phyloP scores from a whole-genome alignment of 352 stramenopile genomes.

The Pseudoperonospora humuli region DNA sequence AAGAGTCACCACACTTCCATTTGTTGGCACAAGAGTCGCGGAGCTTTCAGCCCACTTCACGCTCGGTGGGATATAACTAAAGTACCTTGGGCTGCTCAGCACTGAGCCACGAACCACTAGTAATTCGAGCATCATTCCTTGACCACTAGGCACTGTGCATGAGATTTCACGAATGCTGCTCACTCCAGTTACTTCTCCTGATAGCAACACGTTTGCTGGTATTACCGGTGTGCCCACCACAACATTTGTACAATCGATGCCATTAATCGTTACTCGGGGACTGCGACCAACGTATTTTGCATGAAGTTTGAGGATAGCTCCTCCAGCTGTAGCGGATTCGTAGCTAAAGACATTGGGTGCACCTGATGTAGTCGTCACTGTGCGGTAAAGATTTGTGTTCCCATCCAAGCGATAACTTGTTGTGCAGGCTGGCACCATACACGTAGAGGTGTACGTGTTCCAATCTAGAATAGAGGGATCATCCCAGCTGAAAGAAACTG shows the following conservation, averaged over 20 bases:
- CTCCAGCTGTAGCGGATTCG: slow-evolving; percentile 33
- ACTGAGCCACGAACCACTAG: slow-evolving; percentile 28
- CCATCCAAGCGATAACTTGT: slow-evolving; percentile 43
- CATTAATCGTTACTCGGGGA: slow-evolving; percentile 28
- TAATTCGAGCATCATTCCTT: slow-evolving; percentile 36
- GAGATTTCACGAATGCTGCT: slow-evolving; percentile 31
- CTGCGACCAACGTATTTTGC: slow-evolving; percentile 47
- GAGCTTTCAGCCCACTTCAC: slow-evolving; percentile 31
- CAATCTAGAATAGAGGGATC: slow-evolving; percentile 49
- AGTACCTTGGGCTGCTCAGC: slow-evolving; percentile 32
- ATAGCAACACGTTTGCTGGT: slow-evolving; percentile 17
- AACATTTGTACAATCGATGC: slow-evolving; percentile 25
- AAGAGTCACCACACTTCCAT: slow-evolving; percentile 34
- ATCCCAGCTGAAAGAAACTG: slow-evolving; percentile 47
- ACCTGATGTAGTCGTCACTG: slow-evolving; percentile 12
- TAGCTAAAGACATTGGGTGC: slow-evolving; percentile 24
- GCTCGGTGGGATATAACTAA: slow-evolving; percentile 44
- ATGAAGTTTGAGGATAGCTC: slow-evolving; percentile 39
- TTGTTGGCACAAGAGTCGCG: slow-evolving; percentile 27
- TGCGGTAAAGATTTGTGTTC: slow-evolving; percentile 32
- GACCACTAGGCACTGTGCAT: slow-evolving; percentile 36
- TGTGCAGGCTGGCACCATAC: slow-evolving; percentile 33
- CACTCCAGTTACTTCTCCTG: slow-evolving; percentile 15
- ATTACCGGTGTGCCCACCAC: slow-evolving; percentile 16
- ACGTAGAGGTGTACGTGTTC: slow-evolving; percentile 39